A percentile compares a stretch with the other conserved stretches of the same genome.
These are phyloP conservation scores for Scedosporium dehoogii DNA, from an alignment of 2,329 filamentous ascomycete genomes.

Conservation along the genomic window DNA sequence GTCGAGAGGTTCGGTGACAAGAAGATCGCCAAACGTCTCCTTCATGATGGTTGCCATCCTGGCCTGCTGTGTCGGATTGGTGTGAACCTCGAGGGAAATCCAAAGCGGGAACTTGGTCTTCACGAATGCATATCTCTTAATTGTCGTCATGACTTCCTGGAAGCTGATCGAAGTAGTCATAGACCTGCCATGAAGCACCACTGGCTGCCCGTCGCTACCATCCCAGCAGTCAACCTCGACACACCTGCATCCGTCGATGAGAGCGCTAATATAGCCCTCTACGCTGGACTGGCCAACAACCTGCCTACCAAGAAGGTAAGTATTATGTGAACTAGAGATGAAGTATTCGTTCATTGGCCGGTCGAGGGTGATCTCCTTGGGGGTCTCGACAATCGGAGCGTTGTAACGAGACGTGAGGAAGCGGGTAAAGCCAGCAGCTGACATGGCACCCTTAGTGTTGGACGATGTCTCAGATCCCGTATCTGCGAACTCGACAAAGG, in stretches of 20 bases:
- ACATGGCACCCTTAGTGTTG: conserved; percentile 46
- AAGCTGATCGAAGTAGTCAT: conserved; percentile 85
- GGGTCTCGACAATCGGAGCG: conserved; percentile 50
- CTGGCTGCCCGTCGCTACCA: conserved; percentile 73
- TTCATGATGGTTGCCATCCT: conserved; percentile 87
- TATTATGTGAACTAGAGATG: conserved; percentile 98
- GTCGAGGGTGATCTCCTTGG: conserved; percentile 57
- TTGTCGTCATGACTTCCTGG: conserved; percentile 81
- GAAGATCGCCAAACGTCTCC: conserved; percentile 67
- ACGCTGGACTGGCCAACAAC: conserved; percentile 84
- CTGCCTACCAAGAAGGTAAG: conserved; percentile 86
- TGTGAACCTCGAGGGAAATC: conserved; percentile 93
- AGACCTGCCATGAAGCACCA: conserved; percentile 85
- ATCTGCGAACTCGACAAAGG: conserved; percentile 58
- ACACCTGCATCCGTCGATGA: conserved; percentile 84
- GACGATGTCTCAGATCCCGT: background rate
- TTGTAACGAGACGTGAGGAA: conserved; percentile 71
- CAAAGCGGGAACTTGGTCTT: conserved; percentile 83
- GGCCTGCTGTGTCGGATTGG: conserved; percentile 70
- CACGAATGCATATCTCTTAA: conserved; percentile 89
- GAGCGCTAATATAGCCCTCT: conserved; percentile 84
- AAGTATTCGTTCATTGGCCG: conserved; percentile 93
- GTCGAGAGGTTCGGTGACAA: conserved; percentile 68
- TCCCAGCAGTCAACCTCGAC: conserved; percentile 99
- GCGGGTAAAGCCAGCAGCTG: conserved; percentile 64